A percentile compares a stretch with the other conserved stretches of the same genome.
These are phyloP conservation scores for Phytophthora rubi DNA, from an alignment of 352 stramenopile species.

Conservation along the genomic window DNA sequence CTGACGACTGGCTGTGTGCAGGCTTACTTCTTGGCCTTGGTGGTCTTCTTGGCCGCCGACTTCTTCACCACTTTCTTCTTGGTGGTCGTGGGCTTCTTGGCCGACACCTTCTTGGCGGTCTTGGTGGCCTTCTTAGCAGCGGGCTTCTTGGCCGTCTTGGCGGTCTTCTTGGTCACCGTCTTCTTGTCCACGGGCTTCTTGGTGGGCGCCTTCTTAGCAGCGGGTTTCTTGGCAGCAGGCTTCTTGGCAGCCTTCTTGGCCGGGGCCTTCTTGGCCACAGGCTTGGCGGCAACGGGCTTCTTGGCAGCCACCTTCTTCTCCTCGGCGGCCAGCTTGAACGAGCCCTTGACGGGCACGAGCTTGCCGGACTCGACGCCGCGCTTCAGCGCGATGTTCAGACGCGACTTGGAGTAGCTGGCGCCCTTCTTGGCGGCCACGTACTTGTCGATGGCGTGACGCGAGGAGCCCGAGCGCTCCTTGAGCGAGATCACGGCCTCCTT, in stretches of 20 bases:
- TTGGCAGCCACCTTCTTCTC: conserved; percentile 88
- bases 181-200: conserved; percentile 32
- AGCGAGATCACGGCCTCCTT: conserved; percentile 92
- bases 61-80: conserved; percentile 82
- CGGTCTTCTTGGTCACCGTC: conserved; percentile 28
- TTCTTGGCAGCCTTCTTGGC: conserved; percentile 25
- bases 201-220: conserved; percentile 36
- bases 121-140: conserved; percentile 33
- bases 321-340: conserved; percentile 93
- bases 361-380: conserved; percentile 88
- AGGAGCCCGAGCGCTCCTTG: conserved; percentile 93
- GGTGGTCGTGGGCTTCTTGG: conserved; percentile 59
- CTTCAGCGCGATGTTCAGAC: conserved; percentile 92
- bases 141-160: conserved; percentile 43
- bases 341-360: conserved; percentile 93
- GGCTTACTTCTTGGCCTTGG: conserved; percentile 51
- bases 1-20: not conserved
- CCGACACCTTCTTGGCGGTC: conserved; percentile 48
- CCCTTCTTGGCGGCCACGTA: conserved; percentile 91
- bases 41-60: conserved; percentile 59
- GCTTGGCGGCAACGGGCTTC: conserved; percentile 54
- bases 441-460: conserved; percentile 94
- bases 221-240: conserved; percentile 26
- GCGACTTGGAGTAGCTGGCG: conserved; percentile 75
- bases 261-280: conserved; percentile 50